Conservation (phyloP, 2,329 filamentous ascomycete genomes). For the Nemania bipapillata region DNA sequence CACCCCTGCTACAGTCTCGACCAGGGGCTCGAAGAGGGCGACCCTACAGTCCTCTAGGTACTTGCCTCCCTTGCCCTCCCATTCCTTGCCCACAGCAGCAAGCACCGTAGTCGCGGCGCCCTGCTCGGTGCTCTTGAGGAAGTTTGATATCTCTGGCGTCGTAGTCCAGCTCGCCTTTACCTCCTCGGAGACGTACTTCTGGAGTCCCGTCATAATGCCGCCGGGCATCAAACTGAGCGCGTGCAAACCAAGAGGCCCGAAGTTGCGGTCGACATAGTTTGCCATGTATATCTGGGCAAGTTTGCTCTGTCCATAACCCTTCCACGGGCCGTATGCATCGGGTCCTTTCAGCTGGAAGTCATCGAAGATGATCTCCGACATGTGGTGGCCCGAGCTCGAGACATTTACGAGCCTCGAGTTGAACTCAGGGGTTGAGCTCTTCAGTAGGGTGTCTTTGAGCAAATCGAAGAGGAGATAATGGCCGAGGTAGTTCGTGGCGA, state of each 20-base stretch:
- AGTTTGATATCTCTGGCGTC: background rate
- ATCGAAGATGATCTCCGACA: conserved; percentile 26
- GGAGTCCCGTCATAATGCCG: conserved; percentile 28
- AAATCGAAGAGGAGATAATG: conserved; percentile 36
- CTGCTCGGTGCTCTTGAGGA: conserved; percentile 49
- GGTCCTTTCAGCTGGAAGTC: conserved; percentile 27
- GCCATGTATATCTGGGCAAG: conserved; percentile 60
- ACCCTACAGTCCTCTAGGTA: conserved; percentile 33
- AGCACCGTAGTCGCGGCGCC: conserved; percentile 57
- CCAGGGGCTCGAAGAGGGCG: conserved; percentile 6
- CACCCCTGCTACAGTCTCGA: conserved; percentile 13
- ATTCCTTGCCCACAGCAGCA: conserved; percentile 53
- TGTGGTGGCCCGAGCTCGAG: conserved; percentile 30
- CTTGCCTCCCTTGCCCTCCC: conserved; percentile 38
- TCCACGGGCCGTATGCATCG: conserved; percentile 19
- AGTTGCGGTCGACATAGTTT: conserved; percentile 60
- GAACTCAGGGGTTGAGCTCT: conserved; percentile 26
- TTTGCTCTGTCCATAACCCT: conserved; percentile 56
- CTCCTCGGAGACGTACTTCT: conserved; percentile 30
- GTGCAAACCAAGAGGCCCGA: conserved; percentile 55
- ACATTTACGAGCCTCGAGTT: conserved; percentile 36
- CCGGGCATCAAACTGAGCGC: conserved; percentile 48
- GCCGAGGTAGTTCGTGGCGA: conserved; percentile 35
- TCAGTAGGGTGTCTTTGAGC: conserved; percentile 27
- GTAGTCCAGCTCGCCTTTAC: background rate